A percentile compares a stretch with the other conserved stretches of the same genome.
Conservation (phyloP, 2,329 filamentous ascomycete genomes). For the Sarocladium brachiariae region DNA sequence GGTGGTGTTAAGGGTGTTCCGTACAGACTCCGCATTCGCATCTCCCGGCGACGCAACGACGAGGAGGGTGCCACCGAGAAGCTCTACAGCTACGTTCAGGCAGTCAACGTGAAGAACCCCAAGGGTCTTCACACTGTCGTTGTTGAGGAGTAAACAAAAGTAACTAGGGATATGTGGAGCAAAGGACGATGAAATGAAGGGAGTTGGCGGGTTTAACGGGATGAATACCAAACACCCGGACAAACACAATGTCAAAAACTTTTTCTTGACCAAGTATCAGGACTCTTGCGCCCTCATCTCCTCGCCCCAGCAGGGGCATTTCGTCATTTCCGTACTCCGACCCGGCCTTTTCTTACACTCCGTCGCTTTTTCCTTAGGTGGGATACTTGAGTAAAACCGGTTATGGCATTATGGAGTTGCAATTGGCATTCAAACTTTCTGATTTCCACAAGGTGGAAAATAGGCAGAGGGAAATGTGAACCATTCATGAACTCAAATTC, state of each 20-base stretch:
- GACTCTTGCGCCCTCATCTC: neutral
- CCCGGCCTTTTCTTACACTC: neutral
- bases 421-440: conserved; percentile 36
- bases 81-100: conserved; percentile 99
- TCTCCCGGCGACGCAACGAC: conserved; percentile 99
- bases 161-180: neutral
- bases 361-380: conserved; percentile 25
- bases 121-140: conserved; percentile 94
- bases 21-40: conserved; percentile 94
- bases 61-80: conserved; percentile 99
- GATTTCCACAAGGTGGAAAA: conserved; percentile 28
- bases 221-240: conserved; percentile 4
- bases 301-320: neutral
- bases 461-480: conserved; percentile 29
- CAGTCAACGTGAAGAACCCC: conserved; percentile 98
- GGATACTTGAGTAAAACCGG: conserved; percentile 21
- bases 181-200: conserved; percentile 14
- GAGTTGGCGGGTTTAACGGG: neutral
- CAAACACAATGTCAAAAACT: conserved; percentile 5
- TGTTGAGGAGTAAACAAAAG: conserved; percentile 60
- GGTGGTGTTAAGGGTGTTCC: conserved; percentile 97
- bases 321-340: neutral
- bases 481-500: conserved; percentile 4
- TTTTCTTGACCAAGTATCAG: conserved; percentile 17
- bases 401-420: conserved; percentile 42